Percentiles rank a stretch among this genome's conserved stretches.
Evolutionary conservation across 371 early-diverging fungal species (phyloP).

Genomic region (Mortierella sp.): DNA sequence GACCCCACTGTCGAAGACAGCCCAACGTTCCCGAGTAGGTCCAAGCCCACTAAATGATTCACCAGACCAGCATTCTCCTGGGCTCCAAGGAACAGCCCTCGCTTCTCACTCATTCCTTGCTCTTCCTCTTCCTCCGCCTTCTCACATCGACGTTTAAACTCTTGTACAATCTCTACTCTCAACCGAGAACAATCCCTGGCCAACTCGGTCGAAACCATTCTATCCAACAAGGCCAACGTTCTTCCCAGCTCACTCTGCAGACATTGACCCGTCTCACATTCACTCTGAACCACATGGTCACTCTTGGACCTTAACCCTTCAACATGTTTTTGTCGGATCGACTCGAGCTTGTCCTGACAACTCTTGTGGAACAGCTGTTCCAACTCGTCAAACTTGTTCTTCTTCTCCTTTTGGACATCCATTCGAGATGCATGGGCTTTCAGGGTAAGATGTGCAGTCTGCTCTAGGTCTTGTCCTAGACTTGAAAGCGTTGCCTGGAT

Average conservation of each 20-base stretch:
- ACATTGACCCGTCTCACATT: constrained; percentile 13
- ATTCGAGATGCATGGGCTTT: too few relatives aligned
- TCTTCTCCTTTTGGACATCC: too few relatives aligned
- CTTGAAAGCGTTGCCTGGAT: constrained; percentile 52
- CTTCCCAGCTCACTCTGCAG: constrained; percentile 15
- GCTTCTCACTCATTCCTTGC: constrained; percentile 2
- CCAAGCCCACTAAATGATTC: too few relatives aligned
- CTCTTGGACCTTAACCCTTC: neutral
- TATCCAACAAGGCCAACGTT: constrained; percentile 9
- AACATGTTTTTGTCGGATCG: neutral
- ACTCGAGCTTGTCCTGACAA: neutral
- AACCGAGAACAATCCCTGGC: constrained; percentile 11
- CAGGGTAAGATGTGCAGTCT: too few relatives aligned
- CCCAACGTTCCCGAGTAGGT: neutral
- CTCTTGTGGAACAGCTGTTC: constrained; percentile 5
- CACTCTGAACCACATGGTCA: neutral
- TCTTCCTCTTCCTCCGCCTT: neutral
- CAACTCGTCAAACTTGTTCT: too few relatives aligned
- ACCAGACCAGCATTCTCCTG: neutral
- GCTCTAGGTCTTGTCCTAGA: constrained; percentile 20
- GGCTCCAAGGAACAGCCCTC: constrained; percentile 11
- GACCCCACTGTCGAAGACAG: neutral
- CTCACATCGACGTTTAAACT: constrained; percentile 1
- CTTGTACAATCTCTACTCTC: constrained; percentile 6
- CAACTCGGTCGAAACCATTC: constrained; percentile 14